A percentile compares a stretch with the other conserved stretches of the same genome.
Conservation (phyloP, 2,329 filamentous ascomycete genomes). For the Talaromyces piceae region DNA sequence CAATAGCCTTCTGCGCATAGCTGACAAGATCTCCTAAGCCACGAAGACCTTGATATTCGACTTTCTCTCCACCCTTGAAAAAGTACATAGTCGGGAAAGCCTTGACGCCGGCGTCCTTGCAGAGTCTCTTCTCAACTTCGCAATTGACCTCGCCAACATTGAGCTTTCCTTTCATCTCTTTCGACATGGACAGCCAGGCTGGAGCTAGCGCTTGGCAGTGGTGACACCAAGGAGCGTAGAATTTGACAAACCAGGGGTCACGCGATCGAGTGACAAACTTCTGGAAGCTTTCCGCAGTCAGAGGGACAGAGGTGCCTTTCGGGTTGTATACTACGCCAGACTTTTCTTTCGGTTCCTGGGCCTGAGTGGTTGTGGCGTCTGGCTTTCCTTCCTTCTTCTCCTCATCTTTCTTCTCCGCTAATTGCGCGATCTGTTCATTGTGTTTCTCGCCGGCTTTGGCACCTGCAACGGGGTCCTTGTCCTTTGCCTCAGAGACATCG, state of each 20-base stretch:
- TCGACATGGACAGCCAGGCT: slow-evolving; percentile 80
- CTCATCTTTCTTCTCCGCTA: slow-evolving; percentile 12
- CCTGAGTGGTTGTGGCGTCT: too few relatives aligned
- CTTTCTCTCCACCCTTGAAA: slow-evolving; percentile 83
- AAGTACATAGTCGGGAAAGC: slow-evolving; percentile 87
- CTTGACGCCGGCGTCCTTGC: slow-evolving; percentile 75
- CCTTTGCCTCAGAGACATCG: slow-evolving; percentile 33
- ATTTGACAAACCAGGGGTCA: slow-evolving; percentile 97
- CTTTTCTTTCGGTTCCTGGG: too few relatives aligned
- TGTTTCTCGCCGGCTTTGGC: slow-evolving; percentile 35
- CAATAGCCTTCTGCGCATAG: slow-evolving; percentile 80
- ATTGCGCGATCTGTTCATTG: slow-evolving; percentile 30
- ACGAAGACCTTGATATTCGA: slow-evolving; percentile 87
- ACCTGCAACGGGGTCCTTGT: slow-evolving; percentile 34
- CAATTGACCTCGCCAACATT: slow-evolving; percentile 97
- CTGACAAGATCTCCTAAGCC: slow-evolving; percentile 83
- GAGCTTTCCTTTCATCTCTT: slow-evolving; percentile 80
- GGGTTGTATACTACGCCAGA: slow-evolving; percentile 62
- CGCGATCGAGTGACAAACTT: slow-evolving; percentile 74
- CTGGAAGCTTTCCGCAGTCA: slow-evolving; percentile 82
- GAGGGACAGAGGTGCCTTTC: slow-evolving; percentile 63
- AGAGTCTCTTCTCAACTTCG: slow-evolving; percentile 75
- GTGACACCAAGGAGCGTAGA: slow-evolving; percentile 94
- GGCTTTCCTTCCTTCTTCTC: not conserved
- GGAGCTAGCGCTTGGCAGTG: slow-evolving; percentile 92